A percentile compares a stretch with the other conserved stretches of the same genome.
phyloP scores from a whole-genome alignment of 345 rosid genomes.

The Noccaea bulbosa region DNA sequence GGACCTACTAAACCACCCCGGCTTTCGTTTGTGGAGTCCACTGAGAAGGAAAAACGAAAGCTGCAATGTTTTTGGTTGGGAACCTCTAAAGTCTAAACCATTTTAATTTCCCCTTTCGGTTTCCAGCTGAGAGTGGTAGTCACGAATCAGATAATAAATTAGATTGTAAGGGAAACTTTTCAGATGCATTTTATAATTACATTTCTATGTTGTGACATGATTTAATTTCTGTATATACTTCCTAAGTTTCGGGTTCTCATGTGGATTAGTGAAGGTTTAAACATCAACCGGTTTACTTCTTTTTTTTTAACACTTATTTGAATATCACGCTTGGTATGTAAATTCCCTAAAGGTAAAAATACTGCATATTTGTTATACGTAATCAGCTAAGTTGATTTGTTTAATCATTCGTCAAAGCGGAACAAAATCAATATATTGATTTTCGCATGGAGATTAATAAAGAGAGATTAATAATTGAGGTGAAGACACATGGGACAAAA shows the following conservation, averaged over 20 bases:
- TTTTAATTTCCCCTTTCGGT: neutral
- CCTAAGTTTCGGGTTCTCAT: neutral
- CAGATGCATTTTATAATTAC: neutral
- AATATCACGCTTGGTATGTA: neutral
- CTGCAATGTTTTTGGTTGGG: slow-evolving; percentile 9
- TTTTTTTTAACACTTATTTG: neutral
- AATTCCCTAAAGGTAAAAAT: neutral
- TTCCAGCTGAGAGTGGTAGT: neutral
- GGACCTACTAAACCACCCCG: slow-evolving; percentile 31
- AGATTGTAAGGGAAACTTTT: neutral
- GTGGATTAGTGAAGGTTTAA: neutral
- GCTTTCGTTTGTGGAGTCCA: slow-evolving; percentile 12
- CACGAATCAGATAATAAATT: neutral
- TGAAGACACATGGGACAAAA: slow-evolving; percentile 44
- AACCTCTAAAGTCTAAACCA: slow-evolving; percentile 18
- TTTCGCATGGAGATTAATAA: slow-evolving; percentile 23
- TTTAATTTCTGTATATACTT: neutral
- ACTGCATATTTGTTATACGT: neutral
- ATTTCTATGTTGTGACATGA: neutral
- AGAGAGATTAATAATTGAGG: slow-evolving; percentile 31
- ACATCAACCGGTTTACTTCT: neutral
- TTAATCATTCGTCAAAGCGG: slow-evolving; percentile 27
- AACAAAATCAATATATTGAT: neutral
- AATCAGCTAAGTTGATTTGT: slow-evolving; percentile 19
- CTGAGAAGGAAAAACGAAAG: neutral